A percentile compares a stretch with the other conserved stretches of the same genome.
phyloP scores from a whole-genome alignment of 139 green algal species.

The Micractinium conductrix region DNA sequence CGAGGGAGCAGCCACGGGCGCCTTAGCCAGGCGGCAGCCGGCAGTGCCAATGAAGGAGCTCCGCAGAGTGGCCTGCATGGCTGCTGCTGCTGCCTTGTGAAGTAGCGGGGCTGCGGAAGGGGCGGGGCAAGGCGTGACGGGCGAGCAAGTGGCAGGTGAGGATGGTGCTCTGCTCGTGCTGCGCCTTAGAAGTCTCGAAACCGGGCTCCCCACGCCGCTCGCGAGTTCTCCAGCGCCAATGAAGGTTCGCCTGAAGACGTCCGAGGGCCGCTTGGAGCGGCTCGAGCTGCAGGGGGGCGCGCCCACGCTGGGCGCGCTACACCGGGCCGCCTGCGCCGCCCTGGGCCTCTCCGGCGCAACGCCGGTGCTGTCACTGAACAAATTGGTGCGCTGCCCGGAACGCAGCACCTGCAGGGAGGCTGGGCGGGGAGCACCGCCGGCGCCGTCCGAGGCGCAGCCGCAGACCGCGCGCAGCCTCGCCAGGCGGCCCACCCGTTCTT shows the following conservation, averaged over 20 bases:
- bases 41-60: conserved; percentile 68
- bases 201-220: too few relatives aligned
- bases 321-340: too few relatives aligned
- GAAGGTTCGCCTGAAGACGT: neutral
- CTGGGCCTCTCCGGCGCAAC: neutral
- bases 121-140: too few relatives aligned
- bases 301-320: neutral
- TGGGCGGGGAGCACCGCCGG: too few relatives aligned
- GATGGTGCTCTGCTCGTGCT: too few relatives aligned
- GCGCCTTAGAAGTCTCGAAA: too few relatives aligned
- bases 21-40: conserved; percentile 5
- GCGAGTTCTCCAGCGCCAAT: neutral
- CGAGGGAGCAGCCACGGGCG: neutral
- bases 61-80: conserved; percentile 52
- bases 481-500: too few relatives aligned
- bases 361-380: conserved; percentile 20
- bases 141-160: too few relatives aligned
- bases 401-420: neutral
- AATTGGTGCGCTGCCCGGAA: neutral
- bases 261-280: neutral
- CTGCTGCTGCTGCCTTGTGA: too few relatives aligned
- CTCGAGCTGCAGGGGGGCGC: neutral
- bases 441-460: too few relatives aligned
- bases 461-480: too few relatives aligned
- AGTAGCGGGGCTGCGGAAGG: too few relatives aligned